Percentiles rank a stretch among this genome's conserved stretches.
phyloP scores from a whole-genome alignment of 1,139 yeast species.

The Groenewaldozyma auringiensis region DNA sequence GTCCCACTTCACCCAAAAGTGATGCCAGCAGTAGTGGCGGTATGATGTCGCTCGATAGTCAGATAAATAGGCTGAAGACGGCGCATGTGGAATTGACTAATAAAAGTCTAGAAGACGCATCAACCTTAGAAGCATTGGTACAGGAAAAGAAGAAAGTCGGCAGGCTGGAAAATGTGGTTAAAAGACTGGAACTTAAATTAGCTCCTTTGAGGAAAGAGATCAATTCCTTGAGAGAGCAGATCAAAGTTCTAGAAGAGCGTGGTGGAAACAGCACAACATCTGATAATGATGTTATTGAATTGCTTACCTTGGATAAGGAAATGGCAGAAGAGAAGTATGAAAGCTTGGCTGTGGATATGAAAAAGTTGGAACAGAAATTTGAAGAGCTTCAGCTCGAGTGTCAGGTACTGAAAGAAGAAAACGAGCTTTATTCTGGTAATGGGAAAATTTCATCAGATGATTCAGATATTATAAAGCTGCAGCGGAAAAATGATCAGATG shows the following conservation, averaged over 20 bases:
- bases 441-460: slow-evolving; percentile 23
- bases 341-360: slow-evolving; percentile 29
- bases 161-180: slow-evolving; percentile 37
- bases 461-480: slow-evolving; percentile 27
- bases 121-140: slow-evolving; percentile 19
- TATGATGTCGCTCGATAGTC: slow-evolving; percentile 9
- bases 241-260: slow-evolving; percentile 22
- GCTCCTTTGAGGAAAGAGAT: slow-evolving; percentile 32
- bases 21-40: background rate
- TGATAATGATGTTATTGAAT: slow-evolving; percentile 43
- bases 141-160: slow-evolving; percentile 25
- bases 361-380: slow-evolving; percentile 33
- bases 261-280: slow-evolving; percentile 31
- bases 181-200: slow-evolving; percentile 28
- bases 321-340: slow-evolving; percentile 40
- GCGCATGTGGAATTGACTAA: slow-evolving; percentile 27
- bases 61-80: slow-evolving; percentile 25
- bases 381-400: slow-evolving; percentile 38
- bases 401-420: slow-evolving; percentile 41
- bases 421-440: slow-evolving; percentile 33
- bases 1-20: background rate
- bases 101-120: slow-evolving; percentile 27
- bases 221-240: slow-evolving; percentile 22
- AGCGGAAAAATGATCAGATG: slow-evolving; percentile 37
- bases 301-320: slow-evolving; percentile 47